phyloP scores from a whole-genome alignment of 345 rosid species.

The Citrus glauca region DNA sequence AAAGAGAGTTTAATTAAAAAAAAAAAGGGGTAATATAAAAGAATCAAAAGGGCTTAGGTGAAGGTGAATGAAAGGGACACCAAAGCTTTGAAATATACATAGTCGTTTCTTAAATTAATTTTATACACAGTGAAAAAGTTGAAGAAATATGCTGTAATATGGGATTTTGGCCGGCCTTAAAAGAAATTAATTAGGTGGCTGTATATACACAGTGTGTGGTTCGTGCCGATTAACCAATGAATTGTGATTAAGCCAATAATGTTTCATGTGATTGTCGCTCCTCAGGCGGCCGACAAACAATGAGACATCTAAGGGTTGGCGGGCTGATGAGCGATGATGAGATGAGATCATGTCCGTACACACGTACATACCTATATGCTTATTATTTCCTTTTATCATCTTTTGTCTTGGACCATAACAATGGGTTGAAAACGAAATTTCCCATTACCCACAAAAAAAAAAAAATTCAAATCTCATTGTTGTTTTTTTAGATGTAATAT shows the following conservation, averaged over 20 bases:
- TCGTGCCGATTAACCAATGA: conserved; percentile 30
- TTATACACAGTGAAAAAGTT: background rate
- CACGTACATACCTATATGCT: no score
- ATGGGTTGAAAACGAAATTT: no score
- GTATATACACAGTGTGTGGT: background rate
- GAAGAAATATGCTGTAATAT: background rate
- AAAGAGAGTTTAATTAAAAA: background rate
- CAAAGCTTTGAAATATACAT: background rate
- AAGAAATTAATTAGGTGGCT: conserved; percentile 4
- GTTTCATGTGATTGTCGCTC: conserved; percentile 22
- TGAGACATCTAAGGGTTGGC: conserved; percentile 28
- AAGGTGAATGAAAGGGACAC: conserved; percentile 13
- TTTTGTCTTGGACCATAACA: background rate
- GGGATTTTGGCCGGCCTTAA: conserved; percentile 30
- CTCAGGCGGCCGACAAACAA: conserved; percentile 61
- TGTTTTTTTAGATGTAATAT: no score
- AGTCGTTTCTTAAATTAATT: background rate
- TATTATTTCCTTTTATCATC: no score
- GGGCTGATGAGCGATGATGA: conserved; percentile 2
- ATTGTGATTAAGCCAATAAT: background rate
- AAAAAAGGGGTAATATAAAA: background rate
- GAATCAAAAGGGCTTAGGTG: background rate
- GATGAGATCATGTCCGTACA: no score
- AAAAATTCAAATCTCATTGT: no score
- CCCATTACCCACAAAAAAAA: background rate